Conservation (phyloP, 2,329 filamentous ascomycete genomes). For the Diaporthe sp. region DNA sequence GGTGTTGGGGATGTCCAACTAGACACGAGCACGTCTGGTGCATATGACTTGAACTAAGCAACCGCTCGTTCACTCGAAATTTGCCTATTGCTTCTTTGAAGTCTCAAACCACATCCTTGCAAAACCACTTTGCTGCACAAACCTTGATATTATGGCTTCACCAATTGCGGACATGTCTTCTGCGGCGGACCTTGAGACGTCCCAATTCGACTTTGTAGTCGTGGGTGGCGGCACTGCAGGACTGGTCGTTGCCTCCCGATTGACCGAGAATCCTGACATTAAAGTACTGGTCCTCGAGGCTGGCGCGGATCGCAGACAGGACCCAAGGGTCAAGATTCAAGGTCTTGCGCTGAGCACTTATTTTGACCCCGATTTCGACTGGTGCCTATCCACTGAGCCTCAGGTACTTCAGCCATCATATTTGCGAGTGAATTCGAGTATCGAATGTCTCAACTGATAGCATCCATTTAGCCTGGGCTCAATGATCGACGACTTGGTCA, state of each 20-base stretch:
- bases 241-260: constrained; percentile 60
- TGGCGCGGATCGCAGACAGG: constrained; percentile 51
- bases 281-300: constrained; percentile 57
- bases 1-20: neutral
- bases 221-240: constrained; percentile 65
- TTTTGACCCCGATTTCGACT: constrained; percentile 56
- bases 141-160: neutral
- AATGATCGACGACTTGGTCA: constrained; percentile 29
- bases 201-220: constrained; percentile 61
- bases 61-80: neutral
- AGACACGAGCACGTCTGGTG: no score
- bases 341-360: constrained; percentile 52
- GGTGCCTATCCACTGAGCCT: constrained; percentile 55
- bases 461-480: neutral
- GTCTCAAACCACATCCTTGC: neutral
- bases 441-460: neutral
- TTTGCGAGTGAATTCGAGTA: no score
- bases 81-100: neutral
- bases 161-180: constrained; percentile 3
- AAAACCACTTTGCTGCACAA: no score
- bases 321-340: constrained; percentile 54
- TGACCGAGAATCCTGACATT: constrained; percentile 53
- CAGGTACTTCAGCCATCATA: constrained; percentile 45
- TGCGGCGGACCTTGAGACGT: neutral
- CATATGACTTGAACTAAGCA: neutral